Evolutionary conservation across 257 asterid species (phyloP).

Genomic region (Vinca minor): DNA sequence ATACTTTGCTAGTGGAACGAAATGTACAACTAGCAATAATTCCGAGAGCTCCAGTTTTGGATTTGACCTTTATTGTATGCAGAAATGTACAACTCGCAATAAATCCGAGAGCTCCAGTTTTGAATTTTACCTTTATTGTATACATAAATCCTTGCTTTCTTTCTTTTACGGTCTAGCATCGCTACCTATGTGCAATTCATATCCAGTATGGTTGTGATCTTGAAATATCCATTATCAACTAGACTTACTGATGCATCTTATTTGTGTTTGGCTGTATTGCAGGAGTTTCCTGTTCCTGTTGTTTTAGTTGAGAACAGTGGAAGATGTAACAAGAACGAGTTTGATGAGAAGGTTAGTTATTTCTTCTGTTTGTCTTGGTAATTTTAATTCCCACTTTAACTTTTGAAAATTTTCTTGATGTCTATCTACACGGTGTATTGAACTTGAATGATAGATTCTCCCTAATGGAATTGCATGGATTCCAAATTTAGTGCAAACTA

Average conservation of each 20-base stretch:
- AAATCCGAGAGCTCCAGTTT: neutral
- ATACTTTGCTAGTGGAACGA: neutral
- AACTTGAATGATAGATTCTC: conserved; percentile 47
- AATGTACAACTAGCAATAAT: neutral
- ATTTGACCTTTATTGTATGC: neutral
- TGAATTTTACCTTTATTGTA: neutral
- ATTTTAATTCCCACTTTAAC: too few relatives aligned
- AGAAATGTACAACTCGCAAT: too few relatives aligned
- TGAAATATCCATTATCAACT: neutral
- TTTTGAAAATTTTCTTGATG: neutral
- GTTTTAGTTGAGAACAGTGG: conserved; percentile 97
- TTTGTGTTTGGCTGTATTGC: conserved; percentile 13
- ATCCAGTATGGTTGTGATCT: too few relatives aligned
- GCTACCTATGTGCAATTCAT: neutral
- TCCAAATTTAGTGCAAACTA: conserved; percentile 54
- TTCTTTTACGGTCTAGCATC: neutral
- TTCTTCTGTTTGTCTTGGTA: too few relatives aligned
- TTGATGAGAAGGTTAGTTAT: conserved; percentile 69
- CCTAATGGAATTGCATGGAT: conserved; percentile 82
- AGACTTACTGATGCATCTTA: conserved; percentile 10
- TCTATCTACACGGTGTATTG: neutral
- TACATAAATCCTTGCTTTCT: neutral
- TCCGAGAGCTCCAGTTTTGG: neutral
- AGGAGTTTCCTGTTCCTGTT: conserved; percentile 60
- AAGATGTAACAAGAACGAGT: conserved; percentile 84